These are phyloP conservation scores for Chaetomium olivaceum DNA, from an alignment of 2,329 filamentous ascomycete genomes.

Conservation along the genomic window DNA sequence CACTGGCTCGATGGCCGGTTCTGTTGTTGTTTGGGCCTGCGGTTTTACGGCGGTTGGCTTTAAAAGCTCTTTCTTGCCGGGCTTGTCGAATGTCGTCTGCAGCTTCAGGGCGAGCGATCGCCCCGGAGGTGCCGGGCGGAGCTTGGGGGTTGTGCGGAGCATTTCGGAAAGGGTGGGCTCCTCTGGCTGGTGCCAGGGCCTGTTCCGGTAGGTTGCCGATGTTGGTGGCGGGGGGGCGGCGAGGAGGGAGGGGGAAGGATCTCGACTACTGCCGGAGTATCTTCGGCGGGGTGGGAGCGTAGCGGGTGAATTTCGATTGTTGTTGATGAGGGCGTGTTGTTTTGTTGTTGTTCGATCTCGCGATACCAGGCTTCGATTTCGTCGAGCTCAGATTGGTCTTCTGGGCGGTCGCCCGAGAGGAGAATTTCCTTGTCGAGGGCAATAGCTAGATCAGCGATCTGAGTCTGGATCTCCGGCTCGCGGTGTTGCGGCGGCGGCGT, in stretches of 20 bases:
- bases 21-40: neutral
- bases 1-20: neutral
- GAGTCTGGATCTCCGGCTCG: neutral
- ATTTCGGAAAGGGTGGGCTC: constrained; percentile 19
- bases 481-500: neutral
- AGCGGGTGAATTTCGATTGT: constrained; percentile 15
- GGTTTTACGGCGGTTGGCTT: neutral
- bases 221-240: constrained; percentile 27
- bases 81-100: constrained; percentile 46
- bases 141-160: constrained; percentile 31
- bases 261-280: constrained; percentile 1
- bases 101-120: constrained; percentile 42
- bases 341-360: constrained; percentile 20
- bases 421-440: constrained; percentile 27
- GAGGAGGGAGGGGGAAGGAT: constrained; percentile 12
- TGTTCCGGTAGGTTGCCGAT: constrained; percentile 2
- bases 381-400: constrained; percentile 29
- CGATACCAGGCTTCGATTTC: constrained; percentile 34
- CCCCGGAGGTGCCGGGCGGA: constrained; percentile 32
- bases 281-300: constrained; percentile 17
- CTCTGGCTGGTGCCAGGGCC: neutral
- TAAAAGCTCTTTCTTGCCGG: neutral
- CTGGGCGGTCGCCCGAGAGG: constrained; percentile 13
- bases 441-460: neutral
- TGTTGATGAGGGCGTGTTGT: neutral